Percentiles rank a stretch among this genome's conserved stretches.
Evolutionary conservation across 148 eudicot genomes (phyloP).

Genomic region (Rhododendron molle): DNA sequence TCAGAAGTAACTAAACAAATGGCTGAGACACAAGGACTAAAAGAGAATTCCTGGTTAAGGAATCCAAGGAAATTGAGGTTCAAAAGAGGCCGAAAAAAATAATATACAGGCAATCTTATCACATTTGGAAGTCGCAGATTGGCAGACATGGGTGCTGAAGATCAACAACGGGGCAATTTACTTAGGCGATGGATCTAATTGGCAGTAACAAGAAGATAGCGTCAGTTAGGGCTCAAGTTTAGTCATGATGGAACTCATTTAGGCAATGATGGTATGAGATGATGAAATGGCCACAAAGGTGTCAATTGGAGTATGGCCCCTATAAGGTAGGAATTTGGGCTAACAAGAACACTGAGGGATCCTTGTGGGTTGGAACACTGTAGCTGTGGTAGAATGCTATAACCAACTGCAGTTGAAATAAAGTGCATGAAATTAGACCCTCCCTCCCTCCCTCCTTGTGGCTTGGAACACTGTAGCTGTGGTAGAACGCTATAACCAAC

Average conservation of each 20-base stretch:
- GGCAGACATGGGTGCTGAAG: not conserved
- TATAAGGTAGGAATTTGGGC: not conserved
- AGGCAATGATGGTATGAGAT: too few relatives aligned
- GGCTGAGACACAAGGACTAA: not conserved
- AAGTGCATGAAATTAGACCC: not conserved
- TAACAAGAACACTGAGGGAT: not conserved
- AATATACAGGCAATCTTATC: not conserved
- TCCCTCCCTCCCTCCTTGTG: not conserved
- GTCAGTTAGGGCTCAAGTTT: not conserved
- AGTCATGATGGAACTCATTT: too few relatives aligned
- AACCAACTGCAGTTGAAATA: not conserved
- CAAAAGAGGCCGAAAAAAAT: too few relatives aligned
- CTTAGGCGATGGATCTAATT: not conserved
- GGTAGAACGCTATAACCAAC: not conserved
- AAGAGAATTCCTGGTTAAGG: not conserved
- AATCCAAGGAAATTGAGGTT: too few relatives aligned
- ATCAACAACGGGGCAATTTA: not conserved
- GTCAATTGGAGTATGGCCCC: too few relatives aligned
- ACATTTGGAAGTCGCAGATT: not conserved
- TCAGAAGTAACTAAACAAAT: not conserved
- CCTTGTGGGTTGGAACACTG: not conserved
- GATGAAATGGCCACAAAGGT: too few relatives aligned
- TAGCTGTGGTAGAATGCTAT: not conserved
- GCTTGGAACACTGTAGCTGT: not conserved
- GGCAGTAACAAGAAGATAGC: not conserved